phyloP scores from a whole-genome alignment of 2,329 filamentous ascomycete genomes.

The Fusarium mangiferae region DNA sequence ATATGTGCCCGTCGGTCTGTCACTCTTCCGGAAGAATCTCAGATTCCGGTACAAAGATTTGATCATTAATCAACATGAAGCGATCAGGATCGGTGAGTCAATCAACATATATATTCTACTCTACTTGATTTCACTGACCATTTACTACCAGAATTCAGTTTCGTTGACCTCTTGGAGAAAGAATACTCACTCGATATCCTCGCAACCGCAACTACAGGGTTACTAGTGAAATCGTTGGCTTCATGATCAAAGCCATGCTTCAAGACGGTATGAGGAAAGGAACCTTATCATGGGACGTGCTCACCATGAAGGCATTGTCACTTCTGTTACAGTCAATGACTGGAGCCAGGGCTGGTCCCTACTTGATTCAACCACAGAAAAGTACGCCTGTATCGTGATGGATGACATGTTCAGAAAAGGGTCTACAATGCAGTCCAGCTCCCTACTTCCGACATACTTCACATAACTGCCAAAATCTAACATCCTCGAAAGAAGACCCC shows the following conservation, averaged over 20 bases:
- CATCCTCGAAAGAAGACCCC: no score
- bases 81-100: not conserved
- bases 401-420: not conserved
- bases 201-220: not conserved
- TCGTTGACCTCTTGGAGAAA: not conserved
- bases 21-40: not conserved
- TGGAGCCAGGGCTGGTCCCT: not conserved
- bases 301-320: not conserved
- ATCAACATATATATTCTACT: not conserved
- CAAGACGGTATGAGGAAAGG: not conserved
- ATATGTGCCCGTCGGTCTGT: not conserved
- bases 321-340: not conserved
- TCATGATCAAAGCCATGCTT: not conserved
- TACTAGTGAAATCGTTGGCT: not conserved
- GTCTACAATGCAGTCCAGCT: not conserved
- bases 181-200: not conserved
- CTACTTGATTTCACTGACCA: not conserved
- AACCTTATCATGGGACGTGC: not conserved
- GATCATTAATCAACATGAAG: not conserved
- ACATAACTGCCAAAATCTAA: not conserved
- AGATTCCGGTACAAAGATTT: not conserved
- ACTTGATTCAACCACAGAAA: no score
- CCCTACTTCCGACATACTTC: not conserved
- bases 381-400: not conserved
- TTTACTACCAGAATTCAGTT: not conserved